Base-by-base conservation (phyloP, 768 basidiomycete species). In the Gelatoporia subvermispora region DNA sequence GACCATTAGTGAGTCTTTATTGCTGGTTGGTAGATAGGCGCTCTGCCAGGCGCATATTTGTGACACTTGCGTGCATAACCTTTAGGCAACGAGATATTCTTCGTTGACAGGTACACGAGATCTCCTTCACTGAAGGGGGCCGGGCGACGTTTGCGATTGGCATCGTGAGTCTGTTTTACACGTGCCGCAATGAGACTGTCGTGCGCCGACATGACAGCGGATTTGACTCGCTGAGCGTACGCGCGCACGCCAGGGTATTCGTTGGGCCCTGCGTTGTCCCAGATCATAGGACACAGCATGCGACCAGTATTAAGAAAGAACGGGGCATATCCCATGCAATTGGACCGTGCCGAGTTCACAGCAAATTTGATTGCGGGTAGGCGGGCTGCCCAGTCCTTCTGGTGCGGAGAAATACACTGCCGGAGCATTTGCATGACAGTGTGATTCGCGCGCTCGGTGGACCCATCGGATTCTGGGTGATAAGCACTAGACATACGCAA, bases 311-410 rank as follows among this genome's bases (percentile, higher is more conserved):
- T 66, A 20, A 66, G 49, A 25, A 64, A 48, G 43, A 66, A 66
- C 11, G 68, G 71, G 16, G 68, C 59, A 44, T 65, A 73, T n/a
- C 60, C 54, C 0, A 71, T 74, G 0, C 66, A 61, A 8, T 59
- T 45, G n/a, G 61, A 64, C 0, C 57, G 45, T 15, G 65, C 59
- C 1, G 56, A 48, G 48, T 68, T 76, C 8, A 73, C 64, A 0
- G 71, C 70, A 49, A 75, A 73, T 47, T 74, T 68, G 0, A 63
- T 59, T 37, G 66, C 50, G 3, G 67, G 66, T 1, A 70, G 9
- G 8, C 58, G 56, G 0, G 60, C 41, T 0, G 63, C 57, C 68
- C 69, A 72, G 34, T 72, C 60, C 0, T 25, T 47, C 25, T 60
- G 59, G 15, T 48, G 18, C 3, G 54, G 24, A 1, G 25, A 8